Evolutionary conservation across 2,329 filamentous ascomycete species (phyloP), one percentile per base, ranked within the genome.

Genomic region (Scopulariopsis brevicaulis): DNA sequence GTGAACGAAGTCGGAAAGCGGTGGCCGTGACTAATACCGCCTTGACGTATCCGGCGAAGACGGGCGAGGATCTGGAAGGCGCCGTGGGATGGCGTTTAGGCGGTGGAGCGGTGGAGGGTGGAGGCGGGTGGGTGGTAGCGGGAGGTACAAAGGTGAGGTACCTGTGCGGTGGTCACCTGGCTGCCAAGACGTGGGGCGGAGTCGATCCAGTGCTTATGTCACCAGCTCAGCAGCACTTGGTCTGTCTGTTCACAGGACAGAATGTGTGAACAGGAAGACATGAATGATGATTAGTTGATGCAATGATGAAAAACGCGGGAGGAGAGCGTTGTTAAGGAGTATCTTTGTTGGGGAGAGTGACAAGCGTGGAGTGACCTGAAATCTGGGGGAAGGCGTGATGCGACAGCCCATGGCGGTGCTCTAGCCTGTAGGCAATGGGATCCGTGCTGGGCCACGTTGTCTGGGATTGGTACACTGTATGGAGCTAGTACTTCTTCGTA

Each of bases 1-100:
- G 46, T 11, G 37, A 14, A 18, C 46, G n/a, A 50, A 50, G 46
- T 50, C 20, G 20, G 46, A 24, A 50, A 24, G 22, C 20, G 46
- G 46, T 50, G 22, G 46, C 46, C 18, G 55, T 56, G 55, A 56
- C 55, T 56, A 56, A 56, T 56, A 56, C 55, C 46, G 40, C 43
- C 37, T 51, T 56, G 55, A 56, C 55, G 55, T 56, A 56, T 34
- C 51, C 15, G 18, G 55, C 43, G 25, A 28, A 11, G 28, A 35
- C 40, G 43, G 28, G n/a, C 46, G 55, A 51, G 43, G 25, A 25
- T 50, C 43, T 34, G 34, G 55, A 51, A 56, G 37, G 55, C 34
- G 11, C 34, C 25, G 43, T 56, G 28, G 40, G 43, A 51, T 46
- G 46, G 50, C 55, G n/a, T 56, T 40, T 34, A 7, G 55, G 55